Evolutionary conservation across 306 rosid genomes (phyloP).

Genomic region (Aeschynomene evenia): DNA sequence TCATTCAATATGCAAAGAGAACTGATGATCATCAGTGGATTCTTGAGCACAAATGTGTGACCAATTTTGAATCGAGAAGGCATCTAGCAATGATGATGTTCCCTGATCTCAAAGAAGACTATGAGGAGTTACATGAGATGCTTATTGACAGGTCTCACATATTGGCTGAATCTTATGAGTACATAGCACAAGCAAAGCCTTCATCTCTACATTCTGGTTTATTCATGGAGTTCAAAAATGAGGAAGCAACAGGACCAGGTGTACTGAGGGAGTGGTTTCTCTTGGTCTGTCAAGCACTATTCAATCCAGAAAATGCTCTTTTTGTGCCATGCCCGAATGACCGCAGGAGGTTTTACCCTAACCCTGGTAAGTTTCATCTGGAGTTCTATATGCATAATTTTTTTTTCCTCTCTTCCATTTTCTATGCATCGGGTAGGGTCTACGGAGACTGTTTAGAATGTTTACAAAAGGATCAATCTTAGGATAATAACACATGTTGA

Average conservation of each 20-base stretch:
- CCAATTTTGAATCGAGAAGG: slow-evolving; percentile 66
- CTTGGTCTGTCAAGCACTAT: slow-evolving; percentile 74
- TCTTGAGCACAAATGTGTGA: slow-evolving; percentile 52
- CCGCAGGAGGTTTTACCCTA: slow-evolving; percentile 75
- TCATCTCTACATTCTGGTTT: slow-evolving; percentile 55
- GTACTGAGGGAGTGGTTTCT: slow-evolving; percentile 85
- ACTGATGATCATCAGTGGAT: slow-evolving; percentile 61
- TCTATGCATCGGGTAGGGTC: background rate
- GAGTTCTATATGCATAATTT: background rate
- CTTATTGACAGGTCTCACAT: slow-evolving; percentile 75
- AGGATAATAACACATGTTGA: background rate
- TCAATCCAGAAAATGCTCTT: slow-evolving; percentile 67
- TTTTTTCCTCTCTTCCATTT: background rate
- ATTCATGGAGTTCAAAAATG: slow-evolving; percentile 72
- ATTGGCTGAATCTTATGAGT: slow-evolving; percentile 68
- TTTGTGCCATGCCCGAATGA: slow-evolving; percentile 79
- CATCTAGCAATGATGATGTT: slow-evolving; percentile 73
- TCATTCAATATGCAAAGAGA: slow-evolving; percentile 45
- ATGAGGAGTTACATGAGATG: slow-evolving; percentile 67
- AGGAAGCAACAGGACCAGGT: slow-evolving; percentile 91
- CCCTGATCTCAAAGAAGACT: slow-evolving; percentile 59
- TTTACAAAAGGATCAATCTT: background rate
- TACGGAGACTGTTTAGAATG: background rate
- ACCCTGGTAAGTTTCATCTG: slow-evolving; percentile 57
- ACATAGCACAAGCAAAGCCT: slow-evolving; percentile 51